phyloP scores from a whole-genome alignment of 306 rosid species.

The Aeschynomene evenia region DNA sequence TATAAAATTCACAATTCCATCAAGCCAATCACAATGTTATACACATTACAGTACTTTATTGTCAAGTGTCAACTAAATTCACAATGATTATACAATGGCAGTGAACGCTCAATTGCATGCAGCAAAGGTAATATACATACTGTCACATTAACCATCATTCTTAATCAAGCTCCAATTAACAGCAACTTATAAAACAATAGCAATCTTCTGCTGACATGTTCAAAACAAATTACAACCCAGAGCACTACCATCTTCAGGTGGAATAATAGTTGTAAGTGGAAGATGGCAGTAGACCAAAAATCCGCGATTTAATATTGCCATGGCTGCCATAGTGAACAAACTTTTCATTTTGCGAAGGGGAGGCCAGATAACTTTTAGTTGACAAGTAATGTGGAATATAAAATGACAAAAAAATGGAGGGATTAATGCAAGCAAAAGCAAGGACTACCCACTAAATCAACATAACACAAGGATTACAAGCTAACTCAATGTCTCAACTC shows the following conservation, averaged over 20 bases:
- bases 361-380: no score
- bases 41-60: background rate
- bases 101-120: background rate
- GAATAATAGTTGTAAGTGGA: no score
- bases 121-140: background rate
- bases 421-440: background rate
- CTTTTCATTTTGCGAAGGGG: no score
- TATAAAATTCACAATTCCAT: background rate
- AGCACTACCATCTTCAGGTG: background rate
- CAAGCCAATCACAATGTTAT: background rate
- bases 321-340: no score
- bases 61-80: background rate
- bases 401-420: background rate
- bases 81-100: background rate
- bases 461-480: background rate
- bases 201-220: background rate
- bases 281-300: no score
- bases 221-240: conserved; percentile 5
- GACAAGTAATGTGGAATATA: background rate
- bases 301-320: no score
- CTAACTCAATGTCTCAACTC: no score
- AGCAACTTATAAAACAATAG: background rate
- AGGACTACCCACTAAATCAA: background rate
- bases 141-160: background rate
- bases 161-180: conserved; percentile 4